Base-by-base conservation (phyloP, 2,329 filamentous ascomycete genomes). In the Chaetomium strumarium region DNA sequence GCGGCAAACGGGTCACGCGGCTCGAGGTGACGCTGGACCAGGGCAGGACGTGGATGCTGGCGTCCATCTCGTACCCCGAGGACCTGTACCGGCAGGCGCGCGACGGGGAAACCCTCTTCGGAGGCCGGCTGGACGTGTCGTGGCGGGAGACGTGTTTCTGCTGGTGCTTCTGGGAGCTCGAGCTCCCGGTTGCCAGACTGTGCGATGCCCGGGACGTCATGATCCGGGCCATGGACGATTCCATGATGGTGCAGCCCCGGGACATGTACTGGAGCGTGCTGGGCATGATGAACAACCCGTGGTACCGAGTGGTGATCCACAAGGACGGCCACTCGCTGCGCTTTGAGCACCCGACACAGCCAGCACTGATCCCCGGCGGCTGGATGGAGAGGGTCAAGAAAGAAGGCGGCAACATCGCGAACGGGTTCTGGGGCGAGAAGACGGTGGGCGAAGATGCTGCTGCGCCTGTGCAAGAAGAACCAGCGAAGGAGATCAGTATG, bases 281-380 rank as follows among this genome's bases (percentile, higher is more conserved):
- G 37, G 90, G 91, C 0, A 96, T 96, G 91, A 96, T 96, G 91
- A 96, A 96, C 70, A 96, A 96, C 62, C 88, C 89, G 0, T 96
- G 91, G 91, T 96, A 86, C 67, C 79, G 91, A 5, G 79, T 96
- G 1, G 81, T 84, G 2, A 86, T 96, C 50, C 80, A 82, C 48
- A 84, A 83, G 51, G 84, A 91, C 55, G 76, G 75, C 0, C 74
- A 80, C 14, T 69, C 65, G 8, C 70, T 96, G 39, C 77, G 81
- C 6, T 96, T 96, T 60, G 90, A 96, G 67, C 91, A 96, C 62
- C 91, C 91, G 0, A 95, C 90, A 2, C 86, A 90, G 58, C 88
- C 90, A 7, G 84, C 85, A 0, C 68, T 90, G 36, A 84, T 85
- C 58, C 78, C 86, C 0, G 88, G 88, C 13, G 91, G 91, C 0